A percentile compares a stretch with the other conserved stretches of the same genome.
phyloP scores from a whole-genome alignment of 2,329 filamentous ascomycete genomes.

The Aspergillus alliaceus region DNA sequence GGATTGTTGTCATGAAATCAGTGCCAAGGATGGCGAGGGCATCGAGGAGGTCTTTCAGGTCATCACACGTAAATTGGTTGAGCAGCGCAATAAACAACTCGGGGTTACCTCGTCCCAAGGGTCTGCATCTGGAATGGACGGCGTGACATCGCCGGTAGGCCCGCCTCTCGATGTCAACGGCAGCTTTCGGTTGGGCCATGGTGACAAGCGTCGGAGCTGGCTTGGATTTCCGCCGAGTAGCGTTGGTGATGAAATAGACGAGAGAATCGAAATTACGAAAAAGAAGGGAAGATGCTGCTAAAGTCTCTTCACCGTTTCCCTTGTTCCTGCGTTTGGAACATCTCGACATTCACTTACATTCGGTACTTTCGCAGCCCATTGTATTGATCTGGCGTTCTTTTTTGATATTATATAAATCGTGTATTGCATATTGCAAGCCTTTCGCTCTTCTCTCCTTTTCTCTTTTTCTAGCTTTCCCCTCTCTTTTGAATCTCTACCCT shows the following conservation, averaged over 20 bases:
- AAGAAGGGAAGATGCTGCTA: slow-evolving; percentile 43
- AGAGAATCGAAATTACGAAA: slow-evolving; percentile 32
- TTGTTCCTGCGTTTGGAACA: too few species aligned
- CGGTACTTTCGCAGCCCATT: neutral
- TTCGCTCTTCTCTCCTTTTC: neutral
- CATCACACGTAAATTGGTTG: slow-evolving; percentile 78
- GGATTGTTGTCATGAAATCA: slow-evolving; percentile 97
- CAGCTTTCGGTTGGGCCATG: slow-evolving; percentile 59
- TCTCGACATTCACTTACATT: neutral
- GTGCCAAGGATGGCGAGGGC: slow-evolving; percentile 88
- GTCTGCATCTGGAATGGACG: slow-evolving; percentile 45
- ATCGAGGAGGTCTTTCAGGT: slow-evolving; percentile 96
- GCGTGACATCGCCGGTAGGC: slow-evolving; percentile 49
- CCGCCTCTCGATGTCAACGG: slow-evolving; percentile 49
- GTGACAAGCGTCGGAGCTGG: slow-evolving; percentile 67
- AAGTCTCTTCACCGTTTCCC: slow-evolving; percentile 8
- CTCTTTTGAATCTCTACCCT: neutral
- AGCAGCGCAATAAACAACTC: slow-evolving; percentile 61
- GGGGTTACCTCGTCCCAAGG: slow-evolving; percentile 47
- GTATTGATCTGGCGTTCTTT: neutral
- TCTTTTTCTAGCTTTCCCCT: neutral
- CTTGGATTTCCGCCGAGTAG: slow-evolving; percentile 58
- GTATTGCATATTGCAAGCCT: neutral
- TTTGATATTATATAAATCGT: neutral
- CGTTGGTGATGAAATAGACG: slow-evolving; percentile 36